A percentile compares a stretch with the other conserved stretches of the same genome.
phyloP scores from a whole-genome alignment of 1,139 yeast genomes.

The Sugiyamaella castrensis region DNA sequence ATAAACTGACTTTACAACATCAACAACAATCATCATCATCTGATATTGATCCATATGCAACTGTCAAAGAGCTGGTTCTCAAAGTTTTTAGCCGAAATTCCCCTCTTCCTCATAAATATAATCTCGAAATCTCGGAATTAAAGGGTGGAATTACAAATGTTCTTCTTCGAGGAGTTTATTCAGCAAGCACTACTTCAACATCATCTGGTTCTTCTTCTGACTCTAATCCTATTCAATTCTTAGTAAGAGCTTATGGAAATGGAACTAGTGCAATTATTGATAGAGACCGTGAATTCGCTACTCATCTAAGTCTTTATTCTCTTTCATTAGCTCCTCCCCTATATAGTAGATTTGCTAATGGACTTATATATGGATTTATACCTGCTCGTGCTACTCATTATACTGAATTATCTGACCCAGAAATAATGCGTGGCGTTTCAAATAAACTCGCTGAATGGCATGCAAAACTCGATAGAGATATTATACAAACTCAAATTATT shows the following conservation, averaged over 20 bases:
- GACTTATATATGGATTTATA: slow-evolving; percentile 67
- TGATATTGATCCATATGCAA: slow-evolving; percentile 16
- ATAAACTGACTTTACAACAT: slow-evolving; percentile 11
- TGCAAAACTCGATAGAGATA: slow-evolving; percentile 41
- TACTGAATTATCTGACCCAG: slow-evolving; percentile 49
- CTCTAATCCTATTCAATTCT: slow-evolving; percentile 39
- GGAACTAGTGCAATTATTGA: slow-evolving; percentile 74
- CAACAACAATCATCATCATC: neutral
- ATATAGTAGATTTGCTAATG: slow-evolving; percentile 67
- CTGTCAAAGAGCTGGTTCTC: slow-evolving; percentile 20
- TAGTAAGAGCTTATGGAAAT: slow-evolving; percentile 72
- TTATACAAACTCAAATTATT: slow-evolving; percentile 47
- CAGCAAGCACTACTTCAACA: slow-evolving; percentile 11
- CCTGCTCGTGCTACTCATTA: slow-evolving; percentile 64
- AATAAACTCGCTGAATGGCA: slow-evolving; percentile 76
- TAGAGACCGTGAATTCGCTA: slow-evolving; percentile 71
- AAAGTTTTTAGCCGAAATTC: slow-evolving; percentile 18
- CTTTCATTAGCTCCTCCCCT: slow-evolving; percentile 67
- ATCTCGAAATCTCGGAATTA: slow-evolving; percentile 39
- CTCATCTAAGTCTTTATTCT: slow-evolving; percentile 61
- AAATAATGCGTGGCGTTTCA: slow-evolving; percentile 58
- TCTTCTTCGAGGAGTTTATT: slow-evolving; percentile 51
- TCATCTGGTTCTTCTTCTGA: too few relatives aligned
- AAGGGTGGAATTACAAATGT: slow-evolving; percentile 83
- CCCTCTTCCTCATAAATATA: slow-evolving; percentile 17